Evolutionary conservation across 768 basidiomycete genomes (phyloP).

Genomic region (Lanmaoa rubissima): DNA sequence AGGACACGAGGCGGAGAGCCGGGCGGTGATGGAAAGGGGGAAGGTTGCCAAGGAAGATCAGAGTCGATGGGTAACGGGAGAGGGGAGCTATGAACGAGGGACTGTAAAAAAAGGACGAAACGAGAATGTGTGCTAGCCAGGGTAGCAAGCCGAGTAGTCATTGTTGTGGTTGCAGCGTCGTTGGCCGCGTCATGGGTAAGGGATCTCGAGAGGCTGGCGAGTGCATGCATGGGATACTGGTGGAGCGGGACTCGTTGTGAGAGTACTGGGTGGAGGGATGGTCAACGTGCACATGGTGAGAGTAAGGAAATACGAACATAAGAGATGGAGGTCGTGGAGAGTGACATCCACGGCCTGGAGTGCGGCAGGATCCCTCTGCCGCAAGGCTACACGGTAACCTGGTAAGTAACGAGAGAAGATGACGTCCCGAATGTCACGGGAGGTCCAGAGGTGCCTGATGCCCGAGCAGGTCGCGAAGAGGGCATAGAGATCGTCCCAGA

Average conservation of each 20-base stretch:
- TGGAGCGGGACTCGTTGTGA: constrained; percentile 66
- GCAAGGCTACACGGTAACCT: constrained; percentile 48
- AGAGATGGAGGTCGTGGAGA: constrained; percentile 58
- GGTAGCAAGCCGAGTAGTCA: constrained; percentile 40
- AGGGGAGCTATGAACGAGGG: constrained; percentile 62
- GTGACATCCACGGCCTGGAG: constrained; percentile 50
- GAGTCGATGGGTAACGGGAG: constrained; percentile 46
- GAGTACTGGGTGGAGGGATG: constrained; percentile 43
- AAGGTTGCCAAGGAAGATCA: constrained; percentile 35
- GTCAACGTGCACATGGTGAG: constrained; percentile 8
- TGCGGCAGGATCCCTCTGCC: constrained; percentile 38
- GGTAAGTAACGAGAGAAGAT: constrained; percentile 54
- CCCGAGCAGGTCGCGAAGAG: constrained; percentile 36
- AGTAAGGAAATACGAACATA: constrained; percentile 49
- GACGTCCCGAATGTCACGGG: constrained; percentile 35
- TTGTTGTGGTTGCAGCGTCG: constrained; percentile 20
- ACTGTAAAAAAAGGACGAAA: constrained; percentile 71
- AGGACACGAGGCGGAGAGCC: constrained; percentile 31
- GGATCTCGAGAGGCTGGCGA: constrained; percentile 47
- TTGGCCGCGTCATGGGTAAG: constrained; percentile 29
- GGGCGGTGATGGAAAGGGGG: constrained; percentile 17
- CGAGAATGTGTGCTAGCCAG: constrained; percentile 68
- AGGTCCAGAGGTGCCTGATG: constrained; percentile 34
- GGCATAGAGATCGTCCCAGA: constrained; percentile 42
- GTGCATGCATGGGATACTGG: constrained; percentile 67